Base-by-base conservation (phyloP, 1,284 basidiomycete genomes). In the Microbotryomycetes sp. region DNA sequence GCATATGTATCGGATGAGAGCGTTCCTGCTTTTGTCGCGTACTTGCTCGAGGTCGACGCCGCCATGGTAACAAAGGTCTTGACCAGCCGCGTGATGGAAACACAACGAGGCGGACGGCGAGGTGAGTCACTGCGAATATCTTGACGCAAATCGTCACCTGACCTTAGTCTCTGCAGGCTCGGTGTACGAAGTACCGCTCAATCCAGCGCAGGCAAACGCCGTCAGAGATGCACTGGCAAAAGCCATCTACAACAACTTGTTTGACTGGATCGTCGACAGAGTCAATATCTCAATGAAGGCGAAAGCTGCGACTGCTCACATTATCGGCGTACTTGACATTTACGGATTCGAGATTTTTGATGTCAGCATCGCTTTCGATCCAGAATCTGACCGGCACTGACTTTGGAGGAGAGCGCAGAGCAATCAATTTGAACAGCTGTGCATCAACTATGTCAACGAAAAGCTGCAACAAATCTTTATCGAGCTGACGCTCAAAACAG, bases 391-490 rank as follows among this genome's bases (percentile, higher is more conserved):
- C 16, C 11, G 2, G 15, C 30, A 16, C 45, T 23, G 23, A 41
- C 24, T 52, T 54, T 51, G 35, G 56, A 29, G 2, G 5, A 2
- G 52, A 18, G 29, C 52, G 59, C 73, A 91, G 85, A 89, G 97
- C 76, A 99, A 99, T 78, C 96, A 91, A 6, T 97, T 97, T 74
- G 94, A 97, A 74, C 92, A 99, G 77, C 84, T 99, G 23, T 99
- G 96, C 79, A 99, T 98, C 82, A 99, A 99, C 80, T 99, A 98
- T 73, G 96, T 99, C 79, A 99, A 99, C 81, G 96, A 99, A 78
- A 97, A 97, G 78, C 83, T 77, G 27, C 72, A 73, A 61, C 96
- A 98, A 75, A 97, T 98, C 74, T 99, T 99, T 78, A 99, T 99
- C 74, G 93, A 98, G 76, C 81, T 99, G 54, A 98, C 96, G 0